These are phyloP conservation scores for Rutstroemia sp. DNA, from an alignment of 2,329 filamentous ascomycete genomes.

Conservation along the genomic window DNA sequence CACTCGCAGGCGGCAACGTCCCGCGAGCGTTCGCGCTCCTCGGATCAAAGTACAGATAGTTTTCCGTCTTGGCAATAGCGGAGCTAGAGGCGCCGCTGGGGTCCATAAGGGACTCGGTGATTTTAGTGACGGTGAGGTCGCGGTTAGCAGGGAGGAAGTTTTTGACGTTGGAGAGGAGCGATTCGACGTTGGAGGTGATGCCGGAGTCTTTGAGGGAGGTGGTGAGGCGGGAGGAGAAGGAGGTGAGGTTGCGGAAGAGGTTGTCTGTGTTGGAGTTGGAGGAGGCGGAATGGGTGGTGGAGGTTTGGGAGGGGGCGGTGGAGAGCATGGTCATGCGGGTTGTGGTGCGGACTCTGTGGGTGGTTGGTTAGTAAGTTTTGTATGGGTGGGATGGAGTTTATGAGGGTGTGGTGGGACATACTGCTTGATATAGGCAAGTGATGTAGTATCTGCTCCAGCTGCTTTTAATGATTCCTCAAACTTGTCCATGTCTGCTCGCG, in stretches of 20 bases:
- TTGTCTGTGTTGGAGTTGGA: constrained; percentile 46
- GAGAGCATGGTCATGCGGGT: constrained; percentile 98
- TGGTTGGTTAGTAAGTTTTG: not conserved
- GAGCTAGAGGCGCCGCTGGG: constrained; percentile 81
- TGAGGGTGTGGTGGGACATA: constrained; percentile 36
- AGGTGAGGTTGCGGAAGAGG: constrained; percentile 88
- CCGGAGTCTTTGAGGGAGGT: constrained; percentile 88
- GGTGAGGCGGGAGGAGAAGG: constrained; percentile 83
- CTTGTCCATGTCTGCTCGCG: constrained; percentile 70
- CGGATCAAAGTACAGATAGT: constrained; percentile 95
- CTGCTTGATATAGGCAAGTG: constrained; percentile 81
- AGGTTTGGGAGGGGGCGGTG: constrained; percentile 54
- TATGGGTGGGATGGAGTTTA: constrained; percentile 11
- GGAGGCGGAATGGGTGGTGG: constrained; percentile 49
- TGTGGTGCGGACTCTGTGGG: constrained; percentile 70
- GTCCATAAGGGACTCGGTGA: constrained; percentile 97
- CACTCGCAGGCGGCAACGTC: constrained; percentile 75
- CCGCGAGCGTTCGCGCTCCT: constrained; percentile 87
- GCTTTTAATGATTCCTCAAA: constrained; percentile 78
- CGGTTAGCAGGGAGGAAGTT: constrained; percentile 96
- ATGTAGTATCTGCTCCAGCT: constrained; percentile 67
- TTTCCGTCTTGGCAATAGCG: constrained; percentile 92
- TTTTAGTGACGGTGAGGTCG: constrained; percentile 94
- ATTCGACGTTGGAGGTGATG: constrained; percentile 84
- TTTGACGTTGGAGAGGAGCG: constrained; percentile 90